Evolutionary conservation across 2,329 filamentous ascomycete genomes (phyloP), one percentile per base, ranked within the genome.

Genomic region (Chaetomium globosum): DNA sequence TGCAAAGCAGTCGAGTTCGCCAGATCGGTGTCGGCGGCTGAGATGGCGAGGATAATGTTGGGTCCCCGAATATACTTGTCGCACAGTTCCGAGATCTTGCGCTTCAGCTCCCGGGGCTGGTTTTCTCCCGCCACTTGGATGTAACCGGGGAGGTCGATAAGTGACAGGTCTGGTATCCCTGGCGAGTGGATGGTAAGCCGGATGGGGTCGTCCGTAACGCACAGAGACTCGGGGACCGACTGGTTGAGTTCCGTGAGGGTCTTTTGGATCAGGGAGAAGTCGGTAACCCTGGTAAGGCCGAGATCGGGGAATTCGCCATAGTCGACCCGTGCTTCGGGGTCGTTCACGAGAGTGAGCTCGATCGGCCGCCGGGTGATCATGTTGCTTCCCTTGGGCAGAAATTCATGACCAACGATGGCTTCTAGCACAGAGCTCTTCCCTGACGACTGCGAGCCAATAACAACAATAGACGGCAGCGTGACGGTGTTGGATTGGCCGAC

Each of bases 341-440:
- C 98, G 77, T 99, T 98, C 77, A 99, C 89, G 6, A 99, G 85
- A 0, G 95, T 99, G 63, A 99, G 83, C 78, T 99, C 95, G 75
- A 99, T 99, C 0, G 95, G 95, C 66, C 95, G 85, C 49, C 96
- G 86, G 9, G 95, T 99, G 58, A 99, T 95, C 95, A 99, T 99
- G 74, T 99, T 99, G 51, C 89, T 89, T n/a, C 95, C 95, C 77
- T 99, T 99, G 6, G 95, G 96, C 54, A 99, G 80, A 71, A 99
- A 99, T 73, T 99, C 95, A 74, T 99, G 95, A 5, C 95, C 96
- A 62, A 99, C 96, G 67, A 99, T 96, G 23, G 95, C 92, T 77
- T 99, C 95, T 56, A 99, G 78, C 1, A 99, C 95, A 1, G 95
- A 99, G 74, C 94, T 98, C 80, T 99, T 99, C 49, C 95, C 95